phyloP scores from a whole-genome alignment of 345 rosid genomes.

The Arabidopsis arenosa region DNA sequence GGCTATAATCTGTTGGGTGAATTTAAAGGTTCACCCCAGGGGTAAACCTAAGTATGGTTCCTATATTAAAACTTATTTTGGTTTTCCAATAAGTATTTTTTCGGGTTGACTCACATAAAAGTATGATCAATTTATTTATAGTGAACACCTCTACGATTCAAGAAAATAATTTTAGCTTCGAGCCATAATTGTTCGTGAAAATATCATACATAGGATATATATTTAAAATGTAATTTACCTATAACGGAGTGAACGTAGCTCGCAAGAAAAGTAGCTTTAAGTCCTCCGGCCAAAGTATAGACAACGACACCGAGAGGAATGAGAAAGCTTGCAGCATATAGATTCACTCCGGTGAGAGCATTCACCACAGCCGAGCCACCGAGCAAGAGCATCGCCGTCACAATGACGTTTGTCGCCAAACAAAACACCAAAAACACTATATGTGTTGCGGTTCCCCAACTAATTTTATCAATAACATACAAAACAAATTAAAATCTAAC shows the following conservation, averaged over 20 bases:
- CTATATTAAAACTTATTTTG: no score
- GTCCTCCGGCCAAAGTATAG: constrained; percentile 94
- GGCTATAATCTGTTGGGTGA: no score
- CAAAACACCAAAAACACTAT: constrained; percentile 85
- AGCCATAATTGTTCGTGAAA: no score
- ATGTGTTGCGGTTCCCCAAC: constrained; percentile 93
- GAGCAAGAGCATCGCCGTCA: constrained; percentile 91
- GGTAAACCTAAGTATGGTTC: no score
- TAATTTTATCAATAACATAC: constrained; percentile 40
- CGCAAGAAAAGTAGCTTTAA: constrained; percentile 92
- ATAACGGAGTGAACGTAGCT: constrained; percentile 92
- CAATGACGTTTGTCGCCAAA: constrained; percentile 74
- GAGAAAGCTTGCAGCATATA: constrained; percentile 89
- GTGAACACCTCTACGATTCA: no score
- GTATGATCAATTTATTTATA: no score
- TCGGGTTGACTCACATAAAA: no score
- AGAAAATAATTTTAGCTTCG: no score
- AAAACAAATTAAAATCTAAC: not conserved
- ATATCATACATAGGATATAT: no score
- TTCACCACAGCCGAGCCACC: constrained; percentile 96
- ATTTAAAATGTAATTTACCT: no score
- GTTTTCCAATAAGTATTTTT: no score
- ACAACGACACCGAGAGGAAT: constrained; percentile 91
- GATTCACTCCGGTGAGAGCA: constrained; percentile 88
- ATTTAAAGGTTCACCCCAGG: no score